These are phyloP conservation scores for Hygrophoropsis aurantiaca DNA, from an alignment of 768 basidiomycete genomes.

Conservation along the genomic window DNA sequence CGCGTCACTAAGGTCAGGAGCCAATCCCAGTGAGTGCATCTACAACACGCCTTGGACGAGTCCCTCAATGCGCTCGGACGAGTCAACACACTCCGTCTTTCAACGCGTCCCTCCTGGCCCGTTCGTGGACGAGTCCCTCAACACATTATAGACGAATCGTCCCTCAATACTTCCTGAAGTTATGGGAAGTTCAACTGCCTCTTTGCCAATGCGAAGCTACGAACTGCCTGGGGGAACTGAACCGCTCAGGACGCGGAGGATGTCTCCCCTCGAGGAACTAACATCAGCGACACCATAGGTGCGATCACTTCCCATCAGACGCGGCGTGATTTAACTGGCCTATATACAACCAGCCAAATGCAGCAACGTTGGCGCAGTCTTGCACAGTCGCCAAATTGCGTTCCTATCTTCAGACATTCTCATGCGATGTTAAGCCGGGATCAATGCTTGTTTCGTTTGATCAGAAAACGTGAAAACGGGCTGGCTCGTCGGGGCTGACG, in stretches of 20 bases:
- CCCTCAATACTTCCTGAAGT: constrained; percentile 18
- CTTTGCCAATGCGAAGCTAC: constrained; percentile 9
- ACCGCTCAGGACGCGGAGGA: constrained; percentile 23
- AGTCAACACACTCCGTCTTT: too few species aligned
- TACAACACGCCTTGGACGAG: too few species aligned
- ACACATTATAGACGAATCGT: too few species aligned
- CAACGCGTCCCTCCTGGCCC: too few species aligned
- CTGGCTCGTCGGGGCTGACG: constrained; percentile 25
- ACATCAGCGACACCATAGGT: neutral
- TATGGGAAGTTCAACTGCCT: neutral
- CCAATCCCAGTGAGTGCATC: too few species aligned
- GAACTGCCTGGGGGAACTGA: constrained; percentile 11
- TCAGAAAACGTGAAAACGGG: constrained; percentile 15
- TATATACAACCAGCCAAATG: constrained; percentile 17
- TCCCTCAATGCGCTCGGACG: too few species aligned
- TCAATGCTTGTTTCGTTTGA: constrained; percentile 22
- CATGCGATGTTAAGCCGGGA: constrained; percentile 22
- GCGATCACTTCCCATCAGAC: neutral
- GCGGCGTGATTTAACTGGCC: neutral
- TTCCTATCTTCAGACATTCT: constrained; percentile 14
- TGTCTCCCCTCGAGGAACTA: neutral
- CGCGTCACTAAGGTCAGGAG: too few species aligned
- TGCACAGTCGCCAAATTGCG: constrained; percentile 25
- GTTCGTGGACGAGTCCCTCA: too few species aligned
- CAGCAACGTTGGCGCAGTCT: constrained; percentile 24